These are phyloP conservation scores for Lachnellula arida DNA, from an alignment of 2,329 filamentous ascomycete species.

Conservation along the genomic window DNA sequence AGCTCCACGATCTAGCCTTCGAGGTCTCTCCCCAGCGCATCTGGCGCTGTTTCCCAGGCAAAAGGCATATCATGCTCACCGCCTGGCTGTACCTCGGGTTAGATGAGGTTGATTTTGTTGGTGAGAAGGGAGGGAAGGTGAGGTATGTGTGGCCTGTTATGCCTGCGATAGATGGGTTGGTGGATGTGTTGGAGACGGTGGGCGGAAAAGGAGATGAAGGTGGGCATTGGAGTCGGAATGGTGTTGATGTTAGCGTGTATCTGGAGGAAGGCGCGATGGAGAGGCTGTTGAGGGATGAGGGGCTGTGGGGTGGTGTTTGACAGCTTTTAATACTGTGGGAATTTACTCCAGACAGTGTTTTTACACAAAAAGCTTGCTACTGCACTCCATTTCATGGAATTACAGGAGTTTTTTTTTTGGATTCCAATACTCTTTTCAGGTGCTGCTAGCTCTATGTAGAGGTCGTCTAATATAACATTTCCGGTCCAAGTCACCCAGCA, in stretches of 20 bases:
- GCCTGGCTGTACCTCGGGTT: slow-evolving; percentile 38
- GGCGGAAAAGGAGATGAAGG: slow-evolving; percentile 7
- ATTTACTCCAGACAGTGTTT: too few species aligned
- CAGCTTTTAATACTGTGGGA: too few species aligned
- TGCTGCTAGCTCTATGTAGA: too few species aligned
- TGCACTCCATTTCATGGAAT: too few species aligned
- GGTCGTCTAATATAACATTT: too few species aligned
- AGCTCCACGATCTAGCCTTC: slow-evolving; percentile 40
- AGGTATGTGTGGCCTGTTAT: slow-evolving; percentile 40
- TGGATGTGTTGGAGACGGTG: slow-evolving; percentile 38
- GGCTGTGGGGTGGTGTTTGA: slow-evolving; percentile 10
- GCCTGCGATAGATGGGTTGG: slow-evolving; percentile 38
- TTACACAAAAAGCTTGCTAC: too few species aligned
- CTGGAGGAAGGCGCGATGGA: slow-evolving; percentile 30
- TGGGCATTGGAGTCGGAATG: slow-evolving; percentile 26
- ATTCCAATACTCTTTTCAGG: too few species aligned
- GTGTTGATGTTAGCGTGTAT: slow-evolving; percentile 35
- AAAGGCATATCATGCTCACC: slow-evolving; percentile 39
- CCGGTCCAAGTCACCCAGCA: too few species aligned
- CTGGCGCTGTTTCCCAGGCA: slow-evolving; percentile 44
- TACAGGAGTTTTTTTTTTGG: too few species aligned
- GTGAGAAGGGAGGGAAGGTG: slow-evolving; percentile 16
- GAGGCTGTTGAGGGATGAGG: slow-evolving; percentile 26
- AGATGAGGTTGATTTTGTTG: slow-evolving; percentile 40
- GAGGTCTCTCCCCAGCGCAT: slow-evolving; percentile 43